Evolutionary conservation across 2,329 filamentous ascomycete species (phyloP).

Genomic region (Botrytis pseudocinerea): DNA sequence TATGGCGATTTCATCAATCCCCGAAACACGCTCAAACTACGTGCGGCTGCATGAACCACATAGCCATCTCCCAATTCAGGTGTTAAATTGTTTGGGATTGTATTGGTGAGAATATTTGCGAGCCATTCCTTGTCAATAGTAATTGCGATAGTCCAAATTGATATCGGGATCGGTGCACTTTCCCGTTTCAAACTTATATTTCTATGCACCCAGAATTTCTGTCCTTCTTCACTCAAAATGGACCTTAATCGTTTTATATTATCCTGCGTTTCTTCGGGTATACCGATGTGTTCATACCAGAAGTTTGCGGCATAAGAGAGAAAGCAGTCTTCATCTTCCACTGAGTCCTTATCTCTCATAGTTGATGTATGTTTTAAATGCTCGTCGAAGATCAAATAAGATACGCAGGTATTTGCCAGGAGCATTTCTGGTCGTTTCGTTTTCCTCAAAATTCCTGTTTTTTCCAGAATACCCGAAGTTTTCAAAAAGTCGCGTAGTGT

Average conservation of each 20-base stretch:
- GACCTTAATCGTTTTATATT: neutral
- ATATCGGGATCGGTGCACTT: neutral
- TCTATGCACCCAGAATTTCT: neutral
- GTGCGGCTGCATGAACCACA: too few relatives aligned
- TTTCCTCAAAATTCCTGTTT: neutral
- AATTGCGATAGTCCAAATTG: too few relatives aligned
- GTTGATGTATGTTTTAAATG: too few relatives aligned
- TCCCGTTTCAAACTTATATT: accelerated
- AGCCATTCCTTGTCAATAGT: too few relatives aligned
- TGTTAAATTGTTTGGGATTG: too few relatives aligned
- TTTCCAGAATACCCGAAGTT: neutral
- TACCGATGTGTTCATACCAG: neutral
- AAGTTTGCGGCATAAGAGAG: neutral
- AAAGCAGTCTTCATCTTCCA: neutral
- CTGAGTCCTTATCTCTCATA: too few relatives aligned
- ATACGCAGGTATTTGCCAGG: neutral
- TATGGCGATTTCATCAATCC: neutral
- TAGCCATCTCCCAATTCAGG: too few relatives aligned
- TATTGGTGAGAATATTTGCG: too few relatives aligned
- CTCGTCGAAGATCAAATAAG: neutral
- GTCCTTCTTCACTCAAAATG: neutral
- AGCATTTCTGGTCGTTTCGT: neutral
- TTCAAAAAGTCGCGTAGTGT: neutral
- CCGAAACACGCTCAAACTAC: too few relatives aligned
- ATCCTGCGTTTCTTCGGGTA: neutral